phyloP scores from a whole-genome alignment of 345 rosid genomes.

The Mallotus nudiflorus region DNA sequence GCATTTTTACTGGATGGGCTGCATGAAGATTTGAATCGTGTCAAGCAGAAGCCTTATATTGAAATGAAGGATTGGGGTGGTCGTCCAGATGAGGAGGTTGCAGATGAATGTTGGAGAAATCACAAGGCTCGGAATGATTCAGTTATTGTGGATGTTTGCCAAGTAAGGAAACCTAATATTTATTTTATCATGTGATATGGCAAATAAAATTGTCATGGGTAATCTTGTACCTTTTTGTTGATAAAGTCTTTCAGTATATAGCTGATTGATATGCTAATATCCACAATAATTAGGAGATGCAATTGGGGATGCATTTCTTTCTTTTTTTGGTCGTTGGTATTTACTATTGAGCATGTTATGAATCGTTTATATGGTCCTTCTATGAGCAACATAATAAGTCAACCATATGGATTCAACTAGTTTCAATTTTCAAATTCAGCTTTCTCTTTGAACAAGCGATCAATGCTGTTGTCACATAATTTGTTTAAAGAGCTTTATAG shows the following conservation, averaged over 20 bases:
- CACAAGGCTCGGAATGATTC: conserved; percentile 96
- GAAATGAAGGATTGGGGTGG: conserved; percentile 81
- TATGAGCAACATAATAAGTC: not conserved
- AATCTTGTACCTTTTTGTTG: not conserved
- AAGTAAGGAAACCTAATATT: conserved; percentile 41
- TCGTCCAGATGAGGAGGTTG: conserved; percentile 85
- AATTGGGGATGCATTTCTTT: not conserved
- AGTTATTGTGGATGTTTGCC: conserved; percentile 94
- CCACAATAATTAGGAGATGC: not conserved
- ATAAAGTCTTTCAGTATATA: not conserved
- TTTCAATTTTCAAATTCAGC: not conserved
- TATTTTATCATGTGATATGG: not conserved
- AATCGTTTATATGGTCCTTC: not conserved
- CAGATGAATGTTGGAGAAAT: conserved; percentile 82
- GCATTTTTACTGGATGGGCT: conserved; percentile 89
- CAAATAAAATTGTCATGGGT: not conserved
- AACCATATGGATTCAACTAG: not conserved
- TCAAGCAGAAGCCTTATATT: conserved; percentile 78
- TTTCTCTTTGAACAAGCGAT: not conserved
- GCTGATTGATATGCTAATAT: not conserved
- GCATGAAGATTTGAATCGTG: conserved; percentile 96
- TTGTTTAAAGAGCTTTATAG: not conserved
- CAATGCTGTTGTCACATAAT: not conserved
- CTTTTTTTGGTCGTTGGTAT: not conserved
- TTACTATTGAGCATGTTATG: not conserved